Base-by-base conservation (phyloP, 805 yeast genomes). In the Candida cerambycidarum region DNA sequence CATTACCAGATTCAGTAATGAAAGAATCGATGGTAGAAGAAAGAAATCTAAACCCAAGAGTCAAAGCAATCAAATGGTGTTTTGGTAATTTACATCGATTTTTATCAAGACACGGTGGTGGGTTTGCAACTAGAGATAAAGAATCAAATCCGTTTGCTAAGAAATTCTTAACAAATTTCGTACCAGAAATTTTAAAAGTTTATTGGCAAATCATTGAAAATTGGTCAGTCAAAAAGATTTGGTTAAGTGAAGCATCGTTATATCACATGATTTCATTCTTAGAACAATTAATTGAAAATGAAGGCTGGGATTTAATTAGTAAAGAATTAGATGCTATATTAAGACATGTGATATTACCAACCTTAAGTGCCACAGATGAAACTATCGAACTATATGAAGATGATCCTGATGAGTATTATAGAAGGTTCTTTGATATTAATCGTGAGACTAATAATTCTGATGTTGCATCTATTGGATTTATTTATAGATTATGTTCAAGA, bases 391-490 rank as follows among this genome's bases (percentile, higher is more conserved):
- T 71, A 40, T 71, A 69, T 45, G 73, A 71, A 50, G 75, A 69
- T 46, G 75, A 71, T 33, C 69, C 73, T 4, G 75, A 71, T 33
- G 76, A 71, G 47, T 71, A 71, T 46, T 61, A 68, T 44, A 59
- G 75, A 55, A 54, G 75, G 42, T 71, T 57, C 43, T 70, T 69
- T 44, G 75, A 71, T 59, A 65, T 80, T 32, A 71, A 69, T 50
- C 62, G 75, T 43, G 80, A 74, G 43, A 62, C 63, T 24, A 71
- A 68, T 29, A 73, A 74, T 24, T 66, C 80, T 4, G 80, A 75
- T 47, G 67, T 71, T 27, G 80, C 80, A 1, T 68, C 79, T 5
- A 66, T 70, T 39, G 73, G 73, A 54, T 75, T 77, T 45, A 50
- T 73, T 27, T 71, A 58, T 55, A 53, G 70, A 29, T 55, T 74